Evolutionary conservation across 768 basidiomycete genomes (phyloP).

Genomic region (Amanita inopinata): DNA sequence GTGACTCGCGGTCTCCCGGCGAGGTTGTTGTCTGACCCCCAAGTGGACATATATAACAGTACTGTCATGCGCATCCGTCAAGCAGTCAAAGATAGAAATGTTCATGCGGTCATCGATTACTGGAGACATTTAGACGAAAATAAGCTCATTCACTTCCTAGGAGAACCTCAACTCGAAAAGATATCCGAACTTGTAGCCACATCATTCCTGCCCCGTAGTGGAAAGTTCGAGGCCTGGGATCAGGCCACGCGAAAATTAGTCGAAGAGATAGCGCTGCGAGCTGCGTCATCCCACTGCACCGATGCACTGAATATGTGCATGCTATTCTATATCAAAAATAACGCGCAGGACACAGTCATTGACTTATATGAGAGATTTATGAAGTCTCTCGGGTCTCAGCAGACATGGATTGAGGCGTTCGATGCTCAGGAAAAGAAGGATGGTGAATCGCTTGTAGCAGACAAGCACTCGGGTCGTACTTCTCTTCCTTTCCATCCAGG

Average conservation of each 20-base stretch:
- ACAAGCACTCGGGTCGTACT: constrained; percentile 14
- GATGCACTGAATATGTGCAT: constrained; percentile 2
- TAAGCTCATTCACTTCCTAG: constrained; percentile 36
- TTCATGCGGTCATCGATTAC: constrained; percentile 17
- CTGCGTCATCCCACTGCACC: neutral
- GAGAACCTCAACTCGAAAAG: constrained; percentile 27
- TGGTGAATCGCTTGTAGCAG: constrained; percentile 9
- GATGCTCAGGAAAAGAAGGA: constrained; percentile 13
- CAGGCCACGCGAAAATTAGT: neutral
- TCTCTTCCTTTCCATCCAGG: constrained; percentile 17
- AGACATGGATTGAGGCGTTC: neutral
- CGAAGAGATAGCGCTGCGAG: neutral
- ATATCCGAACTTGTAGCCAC: constrained; percentile 22
- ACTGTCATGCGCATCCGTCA: constrained; percentile 28
- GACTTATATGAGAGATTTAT: constrained; percentile 4
- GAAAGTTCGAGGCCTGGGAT: constrained; percentile 1
- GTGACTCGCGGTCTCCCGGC: constrained; percentile 4
- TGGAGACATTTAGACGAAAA: constrained; percentile 37
- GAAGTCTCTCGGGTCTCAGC: neutral
- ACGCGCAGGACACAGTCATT: constrained; percentile 1
- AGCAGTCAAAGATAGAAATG: constrained; percentile 27
- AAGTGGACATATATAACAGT: constrained; percentile 19
- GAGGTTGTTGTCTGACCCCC: constrained; percentile 9
- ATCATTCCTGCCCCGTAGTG: constrained; percentile 13
- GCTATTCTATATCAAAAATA: constrained; percentile 1